Evolutionary conservation across 805 yeast genomes (phyloP).

Genomic region (Metschnikowia cerradonensis): DNA sequence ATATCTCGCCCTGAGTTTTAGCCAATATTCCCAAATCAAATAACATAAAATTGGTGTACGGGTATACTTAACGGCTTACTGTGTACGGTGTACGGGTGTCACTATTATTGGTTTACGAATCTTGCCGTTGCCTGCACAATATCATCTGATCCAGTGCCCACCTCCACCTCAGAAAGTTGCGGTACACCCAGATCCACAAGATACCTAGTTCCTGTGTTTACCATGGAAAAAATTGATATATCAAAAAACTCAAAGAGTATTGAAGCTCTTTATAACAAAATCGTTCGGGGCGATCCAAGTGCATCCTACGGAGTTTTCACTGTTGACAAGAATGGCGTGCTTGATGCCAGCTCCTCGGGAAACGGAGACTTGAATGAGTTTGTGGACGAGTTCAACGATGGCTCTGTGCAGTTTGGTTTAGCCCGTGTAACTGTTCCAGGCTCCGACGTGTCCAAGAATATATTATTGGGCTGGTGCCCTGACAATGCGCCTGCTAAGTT

Average conservation of each 20-base stretch:
- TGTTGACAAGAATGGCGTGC: slow-evolving; percentile 54
- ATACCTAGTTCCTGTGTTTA: neutral
- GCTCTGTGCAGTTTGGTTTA: slow-evolving; percentile 85
- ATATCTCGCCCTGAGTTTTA: too few relatives aligned
- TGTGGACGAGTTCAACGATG: slow-evolving; percentile 76
- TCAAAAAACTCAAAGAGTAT: slow-evolving; percentile 72
- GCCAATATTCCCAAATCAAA: too few relatives aligned
- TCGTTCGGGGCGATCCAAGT: slow-evolving; percentile 71
- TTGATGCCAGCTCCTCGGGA: slow-evolving; percentile 50
- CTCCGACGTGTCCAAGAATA: slow-evolving; percentile 81
- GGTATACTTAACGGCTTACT: too few relatives aligned
- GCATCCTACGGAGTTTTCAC: slow-evolving; percentile 77
- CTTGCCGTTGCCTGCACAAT: neutral
- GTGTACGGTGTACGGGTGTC: neutral
- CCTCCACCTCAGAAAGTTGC: slow-evolving; percentile 1
- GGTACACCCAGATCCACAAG: neutral
- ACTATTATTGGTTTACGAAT: too few relatives aligned
- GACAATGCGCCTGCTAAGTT: slow-evolving; percentile 84
- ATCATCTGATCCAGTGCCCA: neutral
- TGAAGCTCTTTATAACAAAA: slow-evolving; percentile 68
- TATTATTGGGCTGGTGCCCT: slow-evolving; percentile 94
- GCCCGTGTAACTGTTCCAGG: slow-evolving; percentile 86
- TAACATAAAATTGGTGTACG: too few relatives aligned
- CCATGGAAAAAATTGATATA: slow-evolving; percentile 54
- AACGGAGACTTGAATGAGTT: slow-evolving; percentile 71